Evolutionary conservation across 148 eudicot genomes (phyloP).

Genomic region (Rhododendron griersonianum): DNA sequence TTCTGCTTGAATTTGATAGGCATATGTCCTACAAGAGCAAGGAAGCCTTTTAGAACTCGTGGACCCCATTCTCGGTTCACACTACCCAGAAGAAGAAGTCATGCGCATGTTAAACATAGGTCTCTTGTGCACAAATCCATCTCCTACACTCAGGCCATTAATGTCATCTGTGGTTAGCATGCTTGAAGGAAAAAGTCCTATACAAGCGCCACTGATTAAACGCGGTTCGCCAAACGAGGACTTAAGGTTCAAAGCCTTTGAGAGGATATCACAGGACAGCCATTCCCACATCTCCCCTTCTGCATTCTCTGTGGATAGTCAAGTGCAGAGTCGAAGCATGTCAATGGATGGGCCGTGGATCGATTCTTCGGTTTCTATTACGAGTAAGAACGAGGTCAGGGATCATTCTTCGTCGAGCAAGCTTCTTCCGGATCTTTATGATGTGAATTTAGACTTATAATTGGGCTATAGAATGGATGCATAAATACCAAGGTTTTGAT

Average conservation of each 20-base stretch:
- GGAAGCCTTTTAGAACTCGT: constrained; percentile 76
- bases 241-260: constrained; percentile 40
- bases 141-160: constrained; percentile 60
- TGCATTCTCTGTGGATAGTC: constrained; percentile 24
- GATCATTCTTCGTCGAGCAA: constrained; percentile 10
- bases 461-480: not conserved
- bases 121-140: constrained; percentile 59
- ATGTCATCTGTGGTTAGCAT: constrained; percentile 73
- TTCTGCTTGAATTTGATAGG: constrained; percentile 7
- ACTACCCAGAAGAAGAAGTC: constrained; percentile 50
- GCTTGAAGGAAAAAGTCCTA: constrained; percentile 48
- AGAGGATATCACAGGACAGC: constrained; percentile 37
- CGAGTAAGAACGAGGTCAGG: constrained; percentile 18
- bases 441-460: constrained; percentile 6
- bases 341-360: constrained; percentile 50
- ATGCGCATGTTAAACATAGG: constrained; percentile 42
- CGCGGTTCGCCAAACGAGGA: constrained; percentile 24
- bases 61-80: constrained; percentile 54
- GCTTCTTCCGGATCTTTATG: constrained; percentile 32
- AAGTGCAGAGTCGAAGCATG: constrained; percentile 26
- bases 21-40: constrained; percentile 78
- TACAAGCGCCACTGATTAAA: constrained; percentile 54
- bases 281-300: constrained; percentile 25
- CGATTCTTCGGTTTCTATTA: constrained; percentile 30
- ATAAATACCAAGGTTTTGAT: no score